Evolutionary conservation across 768 basidiomycete genomes (phyloP).

Genomic region (Dendrothele bispora): DNA sequence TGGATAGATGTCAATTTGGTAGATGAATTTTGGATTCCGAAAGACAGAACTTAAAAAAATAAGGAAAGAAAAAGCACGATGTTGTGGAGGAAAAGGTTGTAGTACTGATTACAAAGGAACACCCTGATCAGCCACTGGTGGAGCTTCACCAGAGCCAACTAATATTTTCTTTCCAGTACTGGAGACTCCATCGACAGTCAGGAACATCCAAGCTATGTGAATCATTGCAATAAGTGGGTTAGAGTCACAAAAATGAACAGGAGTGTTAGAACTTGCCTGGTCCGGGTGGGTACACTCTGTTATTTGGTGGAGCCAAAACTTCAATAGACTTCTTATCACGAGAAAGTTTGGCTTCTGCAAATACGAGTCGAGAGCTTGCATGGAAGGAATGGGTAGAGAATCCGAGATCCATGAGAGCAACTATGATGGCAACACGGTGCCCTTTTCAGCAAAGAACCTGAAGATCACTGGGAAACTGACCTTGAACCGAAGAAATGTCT

Average conservation of each 20-base stretch:
- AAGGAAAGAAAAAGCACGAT: no score
- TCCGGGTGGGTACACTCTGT: constrained; percentile 32
- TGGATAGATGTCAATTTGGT: no score
- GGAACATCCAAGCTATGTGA: constrained; percentile 5
- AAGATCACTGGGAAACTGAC: constrained; percentile 7
- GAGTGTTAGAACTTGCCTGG: constrained; percentile 18
- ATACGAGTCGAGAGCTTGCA: constrained; percentile 32
- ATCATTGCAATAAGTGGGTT: neutral
- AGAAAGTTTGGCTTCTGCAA: constrained; percentile 27
- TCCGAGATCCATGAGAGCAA: constrained; percentile 34
- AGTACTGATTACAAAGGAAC: no score
- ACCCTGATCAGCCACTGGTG: constrained; percentile 13
- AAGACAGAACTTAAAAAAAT: no score
- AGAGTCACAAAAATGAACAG: neutral
- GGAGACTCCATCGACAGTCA: constrained; percentile 17
- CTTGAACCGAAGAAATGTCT: constrained; percentile 11
- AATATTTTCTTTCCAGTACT: constrained; percentile 13
- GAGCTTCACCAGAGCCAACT: constrained; percentile 13
- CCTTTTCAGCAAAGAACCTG: no score
- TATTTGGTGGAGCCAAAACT: constrained; percentile 34
- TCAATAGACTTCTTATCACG: constrained; percentile 26
- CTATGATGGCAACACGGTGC: constrained; percentile 14
- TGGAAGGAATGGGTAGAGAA: constrained; percentile 37
- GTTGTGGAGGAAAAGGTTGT: no score
- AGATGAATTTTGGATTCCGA: no score